Conservation (phyloP, 2,329 filamentous ascomycete genomes). For the Pestalotiopsis sp. region DNA sequence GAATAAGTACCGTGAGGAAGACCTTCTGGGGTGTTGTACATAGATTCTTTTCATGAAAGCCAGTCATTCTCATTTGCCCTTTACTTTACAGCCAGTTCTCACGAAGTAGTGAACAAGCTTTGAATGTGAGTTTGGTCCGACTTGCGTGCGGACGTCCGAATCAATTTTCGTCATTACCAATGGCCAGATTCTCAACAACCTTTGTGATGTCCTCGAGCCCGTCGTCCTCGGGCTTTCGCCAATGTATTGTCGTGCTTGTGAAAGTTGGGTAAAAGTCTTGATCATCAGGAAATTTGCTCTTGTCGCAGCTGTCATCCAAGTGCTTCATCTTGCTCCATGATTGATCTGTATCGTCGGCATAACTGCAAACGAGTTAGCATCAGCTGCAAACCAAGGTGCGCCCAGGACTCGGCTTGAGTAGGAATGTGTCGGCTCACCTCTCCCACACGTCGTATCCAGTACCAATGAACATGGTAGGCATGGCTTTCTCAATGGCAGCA, state of each 20-base stretch:
- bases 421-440: conserved; percentile 11
- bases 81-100: not conserved
- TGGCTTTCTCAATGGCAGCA: conserved; percentile 44
- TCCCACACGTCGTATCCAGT: conserved; percentile 57
- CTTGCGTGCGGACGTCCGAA: too few relatives aligned
- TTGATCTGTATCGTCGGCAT: conserved; percentile 12
- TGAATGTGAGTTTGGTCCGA: too few relatives aligned
- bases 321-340: conserved; percentile 36
- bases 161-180: not conserved
- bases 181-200: not conserved
- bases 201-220: not conserved
- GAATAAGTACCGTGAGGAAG: not conserved
- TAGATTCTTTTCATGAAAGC: not conserved
- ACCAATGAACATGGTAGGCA: conserved; percentile 62
- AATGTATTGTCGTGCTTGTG: conserved; percentile 44
- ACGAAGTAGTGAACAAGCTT: not conserved
- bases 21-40: not conserved
- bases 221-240: conserved; percentile 27
- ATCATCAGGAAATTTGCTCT: conserved; percentile 42
- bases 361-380: not conserved
- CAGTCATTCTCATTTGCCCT: not conserved
- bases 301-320: conserved; percentile 34
- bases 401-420: not conserved
- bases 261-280: conserved; percentile 37
- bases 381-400: not conserved